These are phyloP conservation scores for Monosporozyma servazzii DNA, from an alignment of 805 yeast genomes.

Conservation along the genomic window DNA sequence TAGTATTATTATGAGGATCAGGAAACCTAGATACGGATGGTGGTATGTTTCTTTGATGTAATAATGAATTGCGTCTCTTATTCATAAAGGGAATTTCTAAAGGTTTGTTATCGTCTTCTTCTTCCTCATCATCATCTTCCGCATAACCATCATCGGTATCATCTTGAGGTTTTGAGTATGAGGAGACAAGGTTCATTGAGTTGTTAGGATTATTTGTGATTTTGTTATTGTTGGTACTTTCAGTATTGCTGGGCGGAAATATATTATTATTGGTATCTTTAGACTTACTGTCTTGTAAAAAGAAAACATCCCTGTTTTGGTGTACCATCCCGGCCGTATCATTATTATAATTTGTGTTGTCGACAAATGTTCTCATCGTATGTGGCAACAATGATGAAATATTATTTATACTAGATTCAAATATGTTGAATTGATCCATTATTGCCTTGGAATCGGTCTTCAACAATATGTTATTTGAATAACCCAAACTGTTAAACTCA, in stretches of 20 bases:
- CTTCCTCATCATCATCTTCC: conserved; percentile 27
- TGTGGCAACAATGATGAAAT: conserved; percentile 5
- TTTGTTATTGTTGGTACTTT: not conserved
- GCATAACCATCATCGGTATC: conserved; percentile 26
- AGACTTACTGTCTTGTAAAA: not conserved
- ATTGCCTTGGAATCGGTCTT: conserved; percentile 18
- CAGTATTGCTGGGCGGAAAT: not conserved
- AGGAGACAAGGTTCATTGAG: not conserved
- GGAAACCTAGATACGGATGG: conserved; percentile 7
- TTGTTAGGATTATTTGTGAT: not conserved
- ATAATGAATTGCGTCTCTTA: conserved; percentile 15
- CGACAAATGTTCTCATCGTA: not conserved
- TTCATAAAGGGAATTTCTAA: conserved; percentile 21
- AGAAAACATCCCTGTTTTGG: not conserved
- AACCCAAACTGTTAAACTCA: conserved; percentile 2
- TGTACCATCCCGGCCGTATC: not conserved
- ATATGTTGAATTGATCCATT: conserved; percentile 25
- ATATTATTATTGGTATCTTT: not conserved
- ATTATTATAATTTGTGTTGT: not conserved
- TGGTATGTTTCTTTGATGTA: conserved; percentile 12
- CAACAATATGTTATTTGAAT: conserved; percentile 6
- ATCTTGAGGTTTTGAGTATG: conserved; percentile 8
- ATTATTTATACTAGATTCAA: conserved; percentile 7
- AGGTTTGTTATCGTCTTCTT: conserved; percentile 18
- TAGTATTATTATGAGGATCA: not conserved